Evolutionary conservation across 805 yeast species (phyloP), one percentile per base, ranked within the genome.

Genomic region (Saccharomycopsis babjevae): DNA sequence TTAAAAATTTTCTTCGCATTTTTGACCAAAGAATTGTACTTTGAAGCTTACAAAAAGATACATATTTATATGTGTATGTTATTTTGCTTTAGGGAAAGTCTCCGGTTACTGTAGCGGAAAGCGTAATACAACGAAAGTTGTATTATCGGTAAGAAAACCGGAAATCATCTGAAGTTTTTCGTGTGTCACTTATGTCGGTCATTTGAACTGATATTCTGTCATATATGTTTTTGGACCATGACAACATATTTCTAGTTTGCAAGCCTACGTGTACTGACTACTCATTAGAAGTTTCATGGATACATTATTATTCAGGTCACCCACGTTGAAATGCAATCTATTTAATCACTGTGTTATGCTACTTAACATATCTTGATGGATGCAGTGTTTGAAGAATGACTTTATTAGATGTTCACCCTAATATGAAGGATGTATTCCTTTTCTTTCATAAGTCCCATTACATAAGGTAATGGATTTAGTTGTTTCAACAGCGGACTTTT

Each of bases 61-160:
- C 25, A 22, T 40, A 15, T 25, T 55, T 22, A 22, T 56, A n/a
- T 30, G 46, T 42, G 34, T 58, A 25, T 25, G 22, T 18, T 20
- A 20, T 36, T 50, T 58, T 60, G 65, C 65, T 63, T 63, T 61
- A 63, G 65, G 65, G 65, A 63, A 63, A 63, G 65, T 63, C 65
- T 63, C 65, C 65, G 65, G 65, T 63, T 64, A 57, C 32, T 13
- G 43, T 57, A 63, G 65, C 64, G 64, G 65, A 63, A 63, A 63
- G 43, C 64, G 64, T 61, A 61, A 42, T 61, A 58, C 52, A 61
- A 56, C 50, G 39, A 57, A 61, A 46, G 57, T 57, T 61, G 52
- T 56, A 57, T 54, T 62, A 59, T 34, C 57, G 56, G 50, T 20
- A 36, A 38, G n/a, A 36, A 32, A 8, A n/a, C 7, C 32, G 6